Conservation (phyloP, 2,329 filamentous ascomycete species). For the Pestalotiopsis fici region DNA sequence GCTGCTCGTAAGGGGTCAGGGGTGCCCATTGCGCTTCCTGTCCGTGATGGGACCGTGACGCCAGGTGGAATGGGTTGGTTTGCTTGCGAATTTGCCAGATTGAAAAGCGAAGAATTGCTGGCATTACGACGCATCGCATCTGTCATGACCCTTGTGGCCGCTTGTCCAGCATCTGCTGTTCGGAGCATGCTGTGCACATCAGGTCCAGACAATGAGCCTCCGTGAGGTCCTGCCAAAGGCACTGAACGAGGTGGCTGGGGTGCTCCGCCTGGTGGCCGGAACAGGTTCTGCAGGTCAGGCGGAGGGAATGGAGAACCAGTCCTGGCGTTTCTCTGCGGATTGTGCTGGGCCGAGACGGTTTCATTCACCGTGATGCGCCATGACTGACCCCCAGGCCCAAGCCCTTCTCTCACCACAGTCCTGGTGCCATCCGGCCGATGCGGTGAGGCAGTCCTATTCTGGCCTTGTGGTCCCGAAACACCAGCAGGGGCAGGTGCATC, state of each 20-base stretch:
- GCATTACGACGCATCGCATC: conserved; percentile 53
- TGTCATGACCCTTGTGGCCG: conserved; percentile 41
- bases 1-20: conserved; percentile 42
- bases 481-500: conserved; percentile 26
- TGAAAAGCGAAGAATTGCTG: conserved; percentile 44
- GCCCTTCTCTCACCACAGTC: conserved; percentile 48
- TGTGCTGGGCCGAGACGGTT: conserved; percentile 22
- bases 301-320: conserved; percentile 23
- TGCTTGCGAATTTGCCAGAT: conserved; percentile 30
- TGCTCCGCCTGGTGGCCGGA: conserved; percentile 8
- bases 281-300: conserved; percentile 15
- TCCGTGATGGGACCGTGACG: conserved; percentile 41
- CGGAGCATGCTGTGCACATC: conserved; percentile 50
- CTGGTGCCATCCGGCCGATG: conserved; percentile 36
- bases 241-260: conserved; percentile 22
- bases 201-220: conserved; percentile 36
- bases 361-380: conserved; percentile 55
- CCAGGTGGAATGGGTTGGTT: conserved; percentile 40
- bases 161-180: conserved; percentile 43
- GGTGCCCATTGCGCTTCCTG: conserved; percentile 47
- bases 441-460: conserved; percentile 29
- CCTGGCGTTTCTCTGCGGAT: conserved; percentile 13
- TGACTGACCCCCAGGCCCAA: conserved; percentile 51
- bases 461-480: conserved; percentile 24
- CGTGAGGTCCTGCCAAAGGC: conserved; percentile 31